Evolutionary conservation across 2,329 filamentous ascomycete species (phyloP).

Genomic region (Rhynchosporium agropyri): DNA sequence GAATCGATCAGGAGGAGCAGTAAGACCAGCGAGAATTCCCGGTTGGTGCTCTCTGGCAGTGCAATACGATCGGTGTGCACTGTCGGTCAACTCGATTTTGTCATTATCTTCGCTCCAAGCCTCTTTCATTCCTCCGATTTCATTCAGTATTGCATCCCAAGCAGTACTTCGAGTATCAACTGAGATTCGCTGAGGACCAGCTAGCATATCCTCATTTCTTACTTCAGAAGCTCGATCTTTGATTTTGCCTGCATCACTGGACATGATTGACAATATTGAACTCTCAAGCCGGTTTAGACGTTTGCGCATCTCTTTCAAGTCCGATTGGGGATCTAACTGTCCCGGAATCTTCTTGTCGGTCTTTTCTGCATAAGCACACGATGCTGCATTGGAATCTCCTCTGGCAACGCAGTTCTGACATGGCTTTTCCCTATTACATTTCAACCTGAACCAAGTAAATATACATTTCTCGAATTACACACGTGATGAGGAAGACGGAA

Average conservation of each 20-base stretch:
- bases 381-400: conserved; percentile 43
- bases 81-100: conserved; percentile 38
- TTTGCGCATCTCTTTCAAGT: conserved; percentile 53
- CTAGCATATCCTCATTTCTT: conserved; percentile 5
- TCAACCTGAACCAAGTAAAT: conserved; percentile 39
- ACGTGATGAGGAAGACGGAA: neutral
- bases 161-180: conserved; percentile 52
- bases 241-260: conserved; percentile 18
- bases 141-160: conserved; percentile 60
- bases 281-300: conserved; percentile 57
- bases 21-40: conserved; percentile 42
- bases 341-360: conserved; percentile 45
- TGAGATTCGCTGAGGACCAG: conserved; percentile 28
- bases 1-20: conserved; percentile 46
- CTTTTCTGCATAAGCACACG: conserved; percentile 55
- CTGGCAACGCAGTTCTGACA: conserved; percentile 57
- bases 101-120: conserved; percentile 42
- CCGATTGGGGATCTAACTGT: conserved; percentile 21
- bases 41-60: conserved; percentile 27
- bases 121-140: conserved; percentile 43
- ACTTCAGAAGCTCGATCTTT: neutral
- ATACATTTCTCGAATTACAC: neutral
- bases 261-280: conserved; percentile 58
- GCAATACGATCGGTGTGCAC: conserved; percentile 37
- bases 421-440: conserved; percentile 56